Base-by-base conservation (phyloP, 2,329 filamentous ascomycete genomes). In the Fusarium mangiferae region DNA sequence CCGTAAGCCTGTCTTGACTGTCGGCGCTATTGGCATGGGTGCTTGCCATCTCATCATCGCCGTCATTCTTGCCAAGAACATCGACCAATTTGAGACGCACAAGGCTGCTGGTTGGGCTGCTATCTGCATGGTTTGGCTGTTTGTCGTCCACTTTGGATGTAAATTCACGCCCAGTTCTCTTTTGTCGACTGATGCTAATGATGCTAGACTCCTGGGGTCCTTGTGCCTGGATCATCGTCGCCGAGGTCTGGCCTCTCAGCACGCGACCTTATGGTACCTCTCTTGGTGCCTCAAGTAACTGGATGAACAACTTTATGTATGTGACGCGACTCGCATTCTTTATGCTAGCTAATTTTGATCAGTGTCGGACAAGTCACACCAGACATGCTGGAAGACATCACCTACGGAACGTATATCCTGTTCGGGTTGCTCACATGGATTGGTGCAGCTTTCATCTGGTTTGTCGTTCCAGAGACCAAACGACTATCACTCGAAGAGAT, bases 161-260 rank as follows among this genome's bases (percentile, higher is more conserved):
- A 44, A 56, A 69, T 67, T 1, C 3, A 1, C 1, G 2, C 6
- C 0, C 12, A 1, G 6, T 4, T 13, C 22, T 4, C 6, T 0
- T 2, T 7, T 14, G 22, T 0, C 0, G 24, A 5, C 24, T 28
- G 3, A 13, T 12, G 7, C 57, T 74, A 6, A 54, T 17, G 5
- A 2, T 6, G 6, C 0, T 6, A 77, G 75, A 93, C 79, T 90
- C 88, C 0, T 95, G 92, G 92, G 91, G 92, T 0, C 92, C 92
- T 6, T 92, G 90, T 75, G 88, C 90, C 0, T 94, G 93, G 93
- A 93, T 94, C 68, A 86, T 95, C 62, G 88, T 94, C 3, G 89
- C 91, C 5, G 93, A 94, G 81, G 90, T 95, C 46, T 95, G 91
- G 90, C 93, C 92, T 1, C 82, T 94, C 10, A 91, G 88, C 66